A percentile compares a stretch with the other conserved stretches of the same genome.
Evolutionary conservation across 495 filamentous ascomycete species (phyloP).

Genomic region (Podospora australis): DNA sequence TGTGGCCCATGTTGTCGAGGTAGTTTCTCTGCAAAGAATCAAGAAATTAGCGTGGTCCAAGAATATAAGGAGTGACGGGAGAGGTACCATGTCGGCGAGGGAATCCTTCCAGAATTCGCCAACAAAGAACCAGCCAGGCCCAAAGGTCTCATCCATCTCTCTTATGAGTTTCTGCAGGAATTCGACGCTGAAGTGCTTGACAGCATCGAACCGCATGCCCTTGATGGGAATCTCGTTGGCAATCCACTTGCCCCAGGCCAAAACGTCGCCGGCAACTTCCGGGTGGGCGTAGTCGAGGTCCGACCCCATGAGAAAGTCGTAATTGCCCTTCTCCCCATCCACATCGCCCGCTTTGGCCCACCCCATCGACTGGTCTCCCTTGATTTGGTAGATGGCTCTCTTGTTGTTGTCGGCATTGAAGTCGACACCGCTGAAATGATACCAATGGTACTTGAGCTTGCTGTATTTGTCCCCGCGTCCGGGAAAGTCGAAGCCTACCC

Average conservation of each 20-base stretch:
- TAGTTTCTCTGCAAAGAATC: slow-evolving; percentile 32
- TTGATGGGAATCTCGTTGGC: slow-evolving; percentile 48
- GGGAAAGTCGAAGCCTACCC: slow-evolving; percentile 62
- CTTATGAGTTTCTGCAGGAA: slow-evolving; percentile 58
- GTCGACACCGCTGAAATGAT: slow-evolving; percentile 66
- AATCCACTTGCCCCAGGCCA: slow-evolving; percentile 65
- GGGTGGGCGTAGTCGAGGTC: slow-evolving; percentile 62
- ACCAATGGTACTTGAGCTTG: slow-evolving; percentile 57
- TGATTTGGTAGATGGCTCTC: slow-evolving; percentile 62
- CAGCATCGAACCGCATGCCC: slow-evolving; percentile 70
- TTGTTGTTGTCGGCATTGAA: slow-evolving; percentile 53
- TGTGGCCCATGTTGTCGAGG: slow-evolving; percentile 50
- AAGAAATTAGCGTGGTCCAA: neutral
- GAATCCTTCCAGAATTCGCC: slow-evolving; percentile 67
- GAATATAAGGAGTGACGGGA: neutral
- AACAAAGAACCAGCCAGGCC: slow-evolving; percentile 56
- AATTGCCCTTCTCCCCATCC: slow-evolving; percentile 61
- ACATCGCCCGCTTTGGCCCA: slow-evolving; percentile 56
- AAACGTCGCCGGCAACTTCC: slow-evolving; percentile 57
- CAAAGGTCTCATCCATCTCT: slow-evolving; percentile 43
- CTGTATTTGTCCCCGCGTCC: slow-evolving; percentile 56
- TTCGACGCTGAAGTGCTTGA: slow-evolving; percentile 61
- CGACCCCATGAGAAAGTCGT: slow-evolving; percentile 53
- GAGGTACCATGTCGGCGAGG: slow-evolving; percentile 37
- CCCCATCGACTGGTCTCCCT: slow-evolving; percentile 51